These are phyloP conservation scores for Aspergillus unguis DNA, from an alignment of 2,329 filamentous ascomycete species.

Conservation along the genomic window DNA sequence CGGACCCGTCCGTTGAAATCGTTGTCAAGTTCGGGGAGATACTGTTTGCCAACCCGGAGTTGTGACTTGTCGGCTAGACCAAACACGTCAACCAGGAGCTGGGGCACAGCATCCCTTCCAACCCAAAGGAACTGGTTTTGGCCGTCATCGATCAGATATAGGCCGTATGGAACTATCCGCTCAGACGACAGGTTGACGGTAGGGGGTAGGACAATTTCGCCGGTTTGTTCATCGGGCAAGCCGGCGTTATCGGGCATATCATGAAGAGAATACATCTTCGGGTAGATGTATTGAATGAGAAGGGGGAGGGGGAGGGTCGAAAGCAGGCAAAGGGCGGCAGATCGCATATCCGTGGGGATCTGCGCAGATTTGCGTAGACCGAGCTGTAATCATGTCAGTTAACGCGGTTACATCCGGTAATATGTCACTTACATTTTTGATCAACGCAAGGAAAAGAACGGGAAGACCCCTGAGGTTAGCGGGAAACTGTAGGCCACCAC, in stretches of 20 bases:
- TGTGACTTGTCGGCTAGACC: constrained; percentile 78
- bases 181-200: constrained; percentile 83
- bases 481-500: constrained; percentile 86
- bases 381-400: constrained; percentile 44
- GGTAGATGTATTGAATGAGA: constrained; percentile 89
- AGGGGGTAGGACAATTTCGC: constrained; percentile 83
- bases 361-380: constrained; percentile 88
- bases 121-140: constrained; percentile 98
- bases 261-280: constrained; percentile 78
- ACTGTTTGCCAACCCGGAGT: constrained; percentile 86
- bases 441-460: constrained; percentile 85
- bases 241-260: constrained; percentile 96
- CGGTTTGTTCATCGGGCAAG: constrained; percentile 77
- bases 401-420: constrained; percentile 1
- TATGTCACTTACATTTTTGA: constrained; percentile 74
- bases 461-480: constrained; percentile 86
- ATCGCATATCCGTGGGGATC: constrained; percentile 89
- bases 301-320: constrained; percentile 89
- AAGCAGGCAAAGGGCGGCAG: constrained; percentile 87
- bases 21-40: constrained; percentile 81
- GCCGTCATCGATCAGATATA: constrained; percentile 95
- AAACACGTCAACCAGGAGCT: constrained; percentile 86
- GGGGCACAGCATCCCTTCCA: constrained; percentile 85
- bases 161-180: constrained; percentile 78
- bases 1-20: constrained; percentile 96